Percentiles rank a stretch among this genome's conserved stretches.
Evolutionary conservation across 2,329 filamentous ascomycete genomes (phyloP).

Genomic region (Alternaria angustiovoidea): DNA sequence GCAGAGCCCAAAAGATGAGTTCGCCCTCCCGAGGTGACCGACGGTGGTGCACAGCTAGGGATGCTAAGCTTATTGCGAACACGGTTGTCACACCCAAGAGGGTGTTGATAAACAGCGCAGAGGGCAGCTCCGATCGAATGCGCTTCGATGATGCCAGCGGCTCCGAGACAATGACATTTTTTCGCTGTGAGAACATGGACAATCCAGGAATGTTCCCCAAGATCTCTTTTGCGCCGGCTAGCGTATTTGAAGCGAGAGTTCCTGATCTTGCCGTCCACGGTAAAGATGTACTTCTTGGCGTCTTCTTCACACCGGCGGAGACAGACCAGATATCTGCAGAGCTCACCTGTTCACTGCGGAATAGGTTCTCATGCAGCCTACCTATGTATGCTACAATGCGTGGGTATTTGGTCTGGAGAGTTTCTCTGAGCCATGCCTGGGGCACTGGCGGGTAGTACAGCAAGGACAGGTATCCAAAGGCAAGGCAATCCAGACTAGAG

Average conservation of each 20-base stretch:
- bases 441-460: slow-evolving; percentile 71
- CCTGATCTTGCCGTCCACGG: slow-evolving; percentile 36
- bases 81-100: slow-evolving; percentile 33
- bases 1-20: slow-evolving; percentile 47
- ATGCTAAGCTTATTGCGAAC: slow-evolving; percentile 33
- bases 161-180: slow-evolving; percentile 16
- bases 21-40: slow-evolving; percentile 43
- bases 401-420: slow-evolving; percentile 60
- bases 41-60: slow-evolving; percentile 43
- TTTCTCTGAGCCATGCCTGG: slow-evolving; percentile 68
- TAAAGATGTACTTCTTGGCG: slow-evolving; percentile 14
- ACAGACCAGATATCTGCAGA: slow-evolving; percentile 42
- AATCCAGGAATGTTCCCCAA: slow-evolving; percentile 35
- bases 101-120: slow-evolving; percentile 36
- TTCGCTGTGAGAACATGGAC: slow-evolving; percentile 25
- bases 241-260: slow-evolving; percentile 19
- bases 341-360: slow-evolving; percentile 31
- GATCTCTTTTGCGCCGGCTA: slow-evolving; percentile 30
- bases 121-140: slow-evolving; percentile 37
- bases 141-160: slow-evolving; percentile 15
- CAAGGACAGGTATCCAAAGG: slow-evolving; percentile 79
- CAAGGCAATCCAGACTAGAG: slow-evolving; percentile 78
- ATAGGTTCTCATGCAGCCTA: slow-evolving; percentile 42
- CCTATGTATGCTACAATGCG: slow-evolving; percentile 51
- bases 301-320: slow-evolving; percentile 18